Evolutionary conservation across 2,329 filamentous ascomycete genomes (phyloP).

Genomic region (Clonostachys sp.): DNA sequence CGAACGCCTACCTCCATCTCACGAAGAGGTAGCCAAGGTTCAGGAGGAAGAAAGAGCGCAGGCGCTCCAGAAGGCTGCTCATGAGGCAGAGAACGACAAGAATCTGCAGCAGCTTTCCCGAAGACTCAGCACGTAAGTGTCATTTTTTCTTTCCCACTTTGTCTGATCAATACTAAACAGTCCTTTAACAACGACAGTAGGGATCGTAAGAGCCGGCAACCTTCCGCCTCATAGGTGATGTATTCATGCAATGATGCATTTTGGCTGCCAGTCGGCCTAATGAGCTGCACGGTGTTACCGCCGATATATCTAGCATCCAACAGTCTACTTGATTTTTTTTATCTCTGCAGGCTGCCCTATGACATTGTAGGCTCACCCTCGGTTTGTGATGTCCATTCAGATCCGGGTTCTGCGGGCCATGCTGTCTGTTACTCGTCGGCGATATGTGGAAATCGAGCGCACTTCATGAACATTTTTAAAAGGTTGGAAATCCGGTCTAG

Average conservation of each 20-base stretch:
- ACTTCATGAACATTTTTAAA: no score
- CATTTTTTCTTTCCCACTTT: neutral
- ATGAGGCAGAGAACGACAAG: conserved; percentile 88
- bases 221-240: neutral
- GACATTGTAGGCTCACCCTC: neutral
- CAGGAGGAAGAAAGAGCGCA: conserved; percentile 76
- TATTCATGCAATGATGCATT: no score
- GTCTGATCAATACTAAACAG: neutral
- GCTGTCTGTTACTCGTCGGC: neutral
- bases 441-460: no score
- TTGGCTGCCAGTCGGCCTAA: no score
- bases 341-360: neutral
- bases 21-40: conserved; percentile 84
- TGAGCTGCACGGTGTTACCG: neutral
- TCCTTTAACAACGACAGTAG: neutral
- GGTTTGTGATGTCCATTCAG: neutral
- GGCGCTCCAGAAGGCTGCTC: conserved; percentile 79
- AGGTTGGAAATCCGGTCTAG: neutral
- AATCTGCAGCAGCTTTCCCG: conserved; percentile 82
- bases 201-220: conserved; percentile 3
- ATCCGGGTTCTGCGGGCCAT: neutral
- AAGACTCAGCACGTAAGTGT: conserved; percentile 84
- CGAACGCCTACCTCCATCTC: conserved; percentile 85
- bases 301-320: conserved; percentile 23
- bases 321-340: conserved; percentile 1